Evolutionary conservation across 2,329 filamentous ascomycete species (phyloP).

Genomic region (Aaosphaeria pasadenensis): DNA sequence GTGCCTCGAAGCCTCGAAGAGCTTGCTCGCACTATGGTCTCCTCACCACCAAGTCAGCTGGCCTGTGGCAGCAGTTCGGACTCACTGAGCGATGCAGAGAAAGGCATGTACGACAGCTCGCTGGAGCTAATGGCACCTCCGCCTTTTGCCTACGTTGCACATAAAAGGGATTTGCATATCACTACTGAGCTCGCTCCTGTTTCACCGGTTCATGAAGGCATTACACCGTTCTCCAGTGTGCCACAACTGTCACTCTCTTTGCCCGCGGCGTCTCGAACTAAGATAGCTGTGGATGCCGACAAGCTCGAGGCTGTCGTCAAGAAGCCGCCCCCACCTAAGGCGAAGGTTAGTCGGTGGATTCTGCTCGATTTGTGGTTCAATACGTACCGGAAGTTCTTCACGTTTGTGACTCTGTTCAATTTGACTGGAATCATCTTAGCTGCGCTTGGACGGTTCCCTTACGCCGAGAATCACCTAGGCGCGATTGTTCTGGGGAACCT

Average conservation of each 20-base stretch:
- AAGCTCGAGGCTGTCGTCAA: constrained; percentile 13
- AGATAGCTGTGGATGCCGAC: constrained; percentile 8
- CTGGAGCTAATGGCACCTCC: constrained; percentile 18
- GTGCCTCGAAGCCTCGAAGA: constrained; percentile 10
- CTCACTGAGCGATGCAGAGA: constrained; percentile 31
- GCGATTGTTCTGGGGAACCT: constrained; percentile 33
- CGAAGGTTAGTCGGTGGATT: constrained; percentile 28
- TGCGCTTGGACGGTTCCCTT: constrained; percentile 23
- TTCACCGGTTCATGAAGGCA: constrained; percentile 32
- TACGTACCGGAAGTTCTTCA: constrained; percentile 35
- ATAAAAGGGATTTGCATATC: constrained; percentile 8
- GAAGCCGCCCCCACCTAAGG: constrained; percentile 17
- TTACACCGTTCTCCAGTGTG: constrained; percentile 29
- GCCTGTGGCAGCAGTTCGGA: constrained; percentile 14
- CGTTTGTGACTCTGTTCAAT: constrained; percentile 28
- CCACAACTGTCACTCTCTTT: constrained; percentile 27
- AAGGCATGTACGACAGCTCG: constrained; percentile 27
- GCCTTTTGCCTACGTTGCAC: constrained; percentile 24
- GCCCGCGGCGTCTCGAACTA: constrained; percentile 10
- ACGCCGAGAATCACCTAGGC: constrained; percentile 31
- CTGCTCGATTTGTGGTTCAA: constrained; percentile 34
- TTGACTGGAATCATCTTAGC: constrained; percentile 27
- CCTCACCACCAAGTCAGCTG: constrained; percentile 13
- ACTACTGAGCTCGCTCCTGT: constrained; percentile 13
- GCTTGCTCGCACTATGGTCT: constrained; percentile 18